Percentiles rank a stretch among this genome's conserved stretches.
Conservation (phyloP, 148 eudicot genomes). For the Vaccinium darrowii region DNA sequence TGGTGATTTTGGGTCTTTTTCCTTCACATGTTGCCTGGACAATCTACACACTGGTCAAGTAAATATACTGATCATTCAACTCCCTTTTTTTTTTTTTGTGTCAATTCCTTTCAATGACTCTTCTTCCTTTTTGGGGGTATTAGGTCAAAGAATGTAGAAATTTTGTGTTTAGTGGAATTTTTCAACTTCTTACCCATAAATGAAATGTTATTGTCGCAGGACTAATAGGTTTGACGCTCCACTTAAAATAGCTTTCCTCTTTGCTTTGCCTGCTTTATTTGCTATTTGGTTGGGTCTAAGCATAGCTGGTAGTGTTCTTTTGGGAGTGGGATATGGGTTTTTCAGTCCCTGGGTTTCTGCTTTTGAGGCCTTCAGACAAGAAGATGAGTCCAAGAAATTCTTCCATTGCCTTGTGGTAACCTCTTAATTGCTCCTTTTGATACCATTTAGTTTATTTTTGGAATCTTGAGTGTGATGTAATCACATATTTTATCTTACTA, state of each 20-base stretch:
- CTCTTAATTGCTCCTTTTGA: neutral
- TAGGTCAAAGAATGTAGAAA: constrained; percentile 10
- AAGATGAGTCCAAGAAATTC: constrained; percentile 58
- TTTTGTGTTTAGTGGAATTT: constrained; percentile 11
- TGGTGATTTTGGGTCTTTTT: constrained; percentile 69
- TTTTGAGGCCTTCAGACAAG: constrained; percentile 87
- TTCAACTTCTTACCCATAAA: neutral
- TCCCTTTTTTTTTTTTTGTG: neutral
- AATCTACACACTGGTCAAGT: constrained; percentile 79
- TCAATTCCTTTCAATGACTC: neutral
- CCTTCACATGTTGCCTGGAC: constrained; percentile 90
- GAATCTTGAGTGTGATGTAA: neutral
- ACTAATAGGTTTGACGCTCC: constrained; percentile 66
- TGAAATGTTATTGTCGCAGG: constrained; percentile 32
- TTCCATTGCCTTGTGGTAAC: constrained; percentile 83
- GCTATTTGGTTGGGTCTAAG: constrained; percentile 82
- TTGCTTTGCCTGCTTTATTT: constrained; percentile 76
- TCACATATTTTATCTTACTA: neutral
- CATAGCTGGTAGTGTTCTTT: constrained; percentile 76
- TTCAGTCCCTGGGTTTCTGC: constrained; percentile 93
- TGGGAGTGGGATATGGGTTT: constrained; percentile 93
- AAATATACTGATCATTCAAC: constrained; percentile 15
- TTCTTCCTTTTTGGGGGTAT: neutral
- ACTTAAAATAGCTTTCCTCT: constrained; percentile 71
- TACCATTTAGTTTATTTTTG: neutral